These are phyloP conservation scores for Acanthamoeba castellanii DNA, from an alignment of 208 protist species.

Conservation along the genomic window DNA sequence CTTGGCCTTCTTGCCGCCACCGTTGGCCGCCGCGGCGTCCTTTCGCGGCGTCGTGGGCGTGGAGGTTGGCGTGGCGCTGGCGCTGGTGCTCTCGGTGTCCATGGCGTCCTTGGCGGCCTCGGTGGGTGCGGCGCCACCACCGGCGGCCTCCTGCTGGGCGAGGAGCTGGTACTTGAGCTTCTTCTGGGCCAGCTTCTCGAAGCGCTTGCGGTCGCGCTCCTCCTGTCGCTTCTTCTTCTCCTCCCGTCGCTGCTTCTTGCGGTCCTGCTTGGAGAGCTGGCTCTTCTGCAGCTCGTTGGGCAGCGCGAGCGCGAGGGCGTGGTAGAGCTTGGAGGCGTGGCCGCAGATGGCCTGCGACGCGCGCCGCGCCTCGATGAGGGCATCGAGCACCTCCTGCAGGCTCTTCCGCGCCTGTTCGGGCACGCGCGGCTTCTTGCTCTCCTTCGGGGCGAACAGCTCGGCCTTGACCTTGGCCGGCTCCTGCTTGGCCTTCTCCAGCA, in stretches of 20 bases:
- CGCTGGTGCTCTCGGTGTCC: constrained; percentile 18
- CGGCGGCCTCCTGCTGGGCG: constrained; percentile 36
- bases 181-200: constrained; percentile 55
- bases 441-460: constrained; percentile 39
- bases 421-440: not conserved
- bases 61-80: not conserved
- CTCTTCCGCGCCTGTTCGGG: constrained; percentile 1
- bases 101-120: not conserved
- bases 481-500: constrained; percentile 30
- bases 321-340: constrained; percentile 32
- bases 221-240: constrained; percentile 67
- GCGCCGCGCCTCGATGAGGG: not conserved
- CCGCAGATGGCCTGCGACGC: constrained; percentile 48
- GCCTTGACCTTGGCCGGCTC: not conserved
- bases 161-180: constrained; percentile 58
- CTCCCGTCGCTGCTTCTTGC: constrained; percentile 60
- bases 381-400: constrained; percentile 41
- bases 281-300: constrained; percentile 63
- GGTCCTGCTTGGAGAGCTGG: constrained; percentile 58
- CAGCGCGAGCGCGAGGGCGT: not conserved
- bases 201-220: constrained; percentile 44
- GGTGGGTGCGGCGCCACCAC: not conserved
- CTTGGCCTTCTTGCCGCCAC: not conserved
- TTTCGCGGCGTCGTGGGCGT: not conserved
- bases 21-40: not conserved